A percentile compares a stretch with the other conserved stretches of the same genome.
Evolutionary conservation across 2,329 filamentous ascomycete species (phyloP).

Genomic region (Aspergillus ustus): DNA sequence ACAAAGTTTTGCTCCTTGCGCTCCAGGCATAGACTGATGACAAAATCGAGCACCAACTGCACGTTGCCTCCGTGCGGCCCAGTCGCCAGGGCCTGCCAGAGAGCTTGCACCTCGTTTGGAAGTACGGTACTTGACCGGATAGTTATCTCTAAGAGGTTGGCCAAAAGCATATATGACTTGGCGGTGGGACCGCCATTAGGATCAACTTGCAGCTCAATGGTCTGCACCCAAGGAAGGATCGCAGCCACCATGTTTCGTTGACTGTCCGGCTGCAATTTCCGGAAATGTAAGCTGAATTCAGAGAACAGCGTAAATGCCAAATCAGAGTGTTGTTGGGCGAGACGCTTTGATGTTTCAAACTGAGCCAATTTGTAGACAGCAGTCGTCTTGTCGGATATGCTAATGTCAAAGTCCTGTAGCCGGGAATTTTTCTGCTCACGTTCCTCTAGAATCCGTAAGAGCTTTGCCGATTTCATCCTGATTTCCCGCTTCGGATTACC

Average conservation of each 20-base stretch:
- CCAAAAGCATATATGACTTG: conserved; percentile 90
- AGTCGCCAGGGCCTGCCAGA: conserved; percentile 95
- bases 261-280: conserved; percentile 77
- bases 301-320: conserved; percentile 94
- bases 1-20: conserved; percentile 97
- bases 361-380: conserved; percentile 97
- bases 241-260: conserved; percentile 94
- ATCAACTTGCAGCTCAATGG: conserved; percentile 88
- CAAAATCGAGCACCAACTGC: conserved; percentile 91
- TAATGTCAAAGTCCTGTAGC: conserved; percentile 96
- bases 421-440: conserved; percentile 84
- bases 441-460: conserved; percentile 81
- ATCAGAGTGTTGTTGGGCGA: conserved; percentile 86
- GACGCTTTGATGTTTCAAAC: conserved; percentile 90
- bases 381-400: conserved; percentile 97
- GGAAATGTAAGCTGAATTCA: conserved; percentile 93
- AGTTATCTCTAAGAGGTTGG: conserved; percentile 94
- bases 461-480: conserved; percentile 80
- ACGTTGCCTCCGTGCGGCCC: conserved; percentile 94
- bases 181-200: conserved; percentile 89
- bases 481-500: conserved; percentile 91
- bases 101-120: conserved; percentile 94
- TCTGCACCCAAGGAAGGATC: conserved; percentile 94
- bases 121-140: conserved; percentile 86
- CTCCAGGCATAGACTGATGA: conserved; percentile 91